A percentile compares a stretch with the other conserved stretches of the same genome.
phyloP scores from a whole-genome alignment of 1,139 yeast species.

The Pichia sp. region DNA sequence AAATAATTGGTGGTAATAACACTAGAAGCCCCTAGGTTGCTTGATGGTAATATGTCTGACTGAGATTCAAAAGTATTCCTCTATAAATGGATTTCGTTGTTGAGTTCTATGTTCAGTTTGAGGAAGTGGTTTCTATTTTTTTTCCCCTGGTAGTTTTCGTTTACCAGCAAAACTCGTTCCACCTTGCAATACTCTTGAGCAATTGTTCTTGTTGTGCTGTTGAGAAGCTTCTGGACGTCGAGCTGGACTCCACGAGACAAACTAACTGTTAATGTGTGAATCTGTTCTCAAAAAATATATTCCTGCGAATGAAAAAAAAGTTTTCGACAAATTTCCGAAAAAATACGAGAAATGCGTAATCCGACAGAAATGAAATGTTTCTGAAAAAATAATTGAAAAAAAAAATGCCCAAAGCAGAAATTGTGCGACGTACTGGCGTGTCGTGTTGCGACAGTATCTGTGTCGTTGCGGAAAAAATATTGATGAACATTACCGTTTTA shows the following conservation, averaged over 20 bases:
- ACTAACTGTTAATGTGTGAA: neutral
- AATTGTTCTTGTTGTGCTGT: neutral
- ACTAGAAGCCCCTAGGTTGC: no score
- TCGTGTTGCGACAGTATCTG: neutral
- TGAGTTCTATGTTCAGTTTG: no score
- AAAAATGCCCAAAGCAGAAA: neutral
- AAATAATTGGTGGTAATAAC: no score
- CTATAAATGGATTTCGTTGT: no score
- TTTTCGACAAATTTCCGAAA: neutral
- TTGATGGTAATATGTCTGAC: no score
- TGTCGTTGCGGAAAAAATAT: neutral
- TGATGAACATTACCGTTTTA: conserved; percentile 6
- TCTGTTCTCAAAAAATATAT: neutral
- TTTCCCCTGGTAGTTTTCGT: no score
- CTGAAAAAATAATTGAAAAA: neutral
- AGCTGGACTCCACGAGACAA: neutral
- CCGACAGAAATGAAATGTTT: neutral
- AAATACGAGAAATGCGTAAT: neutral
- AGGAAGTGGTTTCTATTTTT: no score
- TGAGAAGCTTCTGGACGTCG: no score
- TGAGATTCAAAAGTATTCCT: no score
- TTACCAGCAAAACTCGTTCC: no score
- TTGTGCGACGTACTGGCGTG: neutral
- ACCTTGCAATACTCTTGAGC: no score
- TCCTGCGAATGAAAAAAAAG: conserved; percentile 1